A percentile compares a stretch with the other conserved stretches of the same genome.
These are phyloP conservation scores for Rhizopogon vinicolor DNA, from an alignment of 768 basidiomycete species.

Conservation along the genomic window DNA sequence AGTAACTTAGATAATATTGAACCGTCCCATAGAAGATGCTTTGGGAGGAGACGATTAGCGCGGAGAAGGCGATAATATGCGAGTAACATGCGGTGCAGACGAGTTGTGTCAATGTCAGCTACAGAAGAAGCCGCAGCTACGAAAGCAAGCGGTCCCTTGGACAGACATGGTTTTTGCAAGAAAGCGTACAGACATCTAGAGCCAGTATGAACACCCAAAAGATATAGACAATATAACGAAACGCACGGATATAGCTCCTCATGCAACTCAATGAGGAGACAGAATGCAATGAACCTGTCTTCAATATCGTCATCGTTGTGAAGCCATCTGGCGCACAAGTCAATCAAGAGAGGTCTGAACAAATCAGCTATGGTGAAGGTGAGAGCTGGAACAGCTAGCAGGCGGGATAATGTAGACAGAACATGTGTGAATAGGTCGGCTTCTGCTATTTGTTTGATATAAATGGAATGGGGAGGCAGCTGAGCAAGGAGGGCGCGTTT, in stretches of 20 bases:
- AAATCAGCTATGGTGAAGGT: conserved; percentile 57
- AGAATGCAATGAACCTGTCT: conserved; percentile 55
- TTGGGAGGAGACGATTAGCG: conserved; percentile 67
- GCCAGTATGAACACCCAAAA: conserved; percentile 1
- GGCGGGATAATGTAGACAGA: conserved; percentile 50
- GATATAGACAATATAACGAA: conserved; percentile 1
- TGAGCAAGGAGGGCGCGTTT: conserved; percentile 40
- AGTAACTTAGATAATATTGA: conserved; percentile 40
- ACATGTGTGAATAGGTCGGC: conserved; percentile 37
- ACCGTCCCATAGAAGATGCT: conserved; percentile 55
- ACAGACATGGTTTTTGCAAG: conserved; percentile 37
- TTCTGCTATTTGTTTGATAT: conserved; percentile 33
- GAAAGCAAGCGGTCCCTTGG: conserved; percentile 52
- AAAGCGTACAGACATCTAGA: conserved; percentile 54
- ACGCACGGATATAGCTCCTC: conserved; percentile 72
- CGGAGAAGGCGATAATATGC: conserved; percentile 79
- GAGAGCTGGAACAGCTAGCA: conserved; percentile 57
- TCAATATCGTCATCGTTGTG: conserved; percentile 44
- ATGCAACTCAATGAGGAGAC: conserved; percentile 59
- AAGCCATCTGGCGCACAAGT: conserved; percentile 82
- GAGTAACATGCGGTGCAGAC: conserved; percentile 68
- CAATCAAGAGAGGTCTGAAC: conserved; percentile 75
- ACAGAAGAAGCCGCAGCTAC: conserved; percentile 28
- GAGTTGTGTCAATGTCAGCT: conserved; percentile 31
- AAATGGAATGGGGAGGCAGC: conserved; percentile 38